Evolutionary conservation across 805 yeast genomes (phyloP), one percentile per base, ranked within the genome.

Genomic region (Tetrapisispora arboricola): DNA sequence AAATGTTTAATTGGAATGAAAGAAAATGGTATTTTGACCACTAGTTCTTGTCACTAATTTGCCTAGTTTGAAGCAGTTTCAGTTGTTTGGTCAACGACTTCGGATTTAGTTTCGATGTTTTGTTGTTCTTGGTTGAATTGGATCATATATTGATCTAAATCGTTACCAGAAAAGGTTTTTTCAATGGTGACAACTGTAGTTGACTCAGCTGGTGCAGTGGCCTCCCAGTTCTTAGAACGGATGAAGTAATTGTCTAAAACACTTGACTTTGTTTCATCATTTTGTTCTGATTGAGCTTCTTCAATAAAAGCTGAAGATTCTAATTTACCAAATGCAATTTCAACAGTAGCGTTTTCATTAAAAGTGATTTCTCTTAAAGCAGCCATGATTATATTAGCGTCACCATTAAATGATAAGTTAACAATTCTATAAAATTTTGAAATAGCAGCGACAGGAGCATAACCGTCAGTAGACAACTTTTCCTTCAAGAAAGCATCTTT

Each of bases 401-500:
- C 60, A 38, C 59, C 60, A 39, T 68, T 72, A 41, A 80, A 71
- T 34, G 83, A 65, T 44, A 76, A 72, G 57, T 78, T 75, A 11
- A 48, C 47, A 50, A 90, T 40, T 41, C 60, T 48, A 34, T 49
- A 54, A 36, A 55, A 55, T 39, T 50, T 52, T 11, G 60, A 44
- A 25, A 58, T 51, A 25, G 56, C 40, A 12, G 57, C 38, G 16
- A 58, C 44, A 30, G 64, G 57, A 22, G 51, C 61, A 33, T 48
- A 60, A 22, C 64, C 64, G 12, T 60, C 60, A 15, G 48, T 48
- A 10, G 57, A 53, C 31, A 90, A 84, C 54, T 83, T 84, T 49
- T 76, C 73, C 63, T 95, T 77, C 63, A 92, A 70, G 58, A 66
- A 90, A 39, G 80, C 67, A 65, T 92, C 98, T 64, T 86, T 84